Evolutionary conservation across 192 early-diverging fungal genomes (phyloP).

Genomic region (Backusella liffmaniae): DNA sequence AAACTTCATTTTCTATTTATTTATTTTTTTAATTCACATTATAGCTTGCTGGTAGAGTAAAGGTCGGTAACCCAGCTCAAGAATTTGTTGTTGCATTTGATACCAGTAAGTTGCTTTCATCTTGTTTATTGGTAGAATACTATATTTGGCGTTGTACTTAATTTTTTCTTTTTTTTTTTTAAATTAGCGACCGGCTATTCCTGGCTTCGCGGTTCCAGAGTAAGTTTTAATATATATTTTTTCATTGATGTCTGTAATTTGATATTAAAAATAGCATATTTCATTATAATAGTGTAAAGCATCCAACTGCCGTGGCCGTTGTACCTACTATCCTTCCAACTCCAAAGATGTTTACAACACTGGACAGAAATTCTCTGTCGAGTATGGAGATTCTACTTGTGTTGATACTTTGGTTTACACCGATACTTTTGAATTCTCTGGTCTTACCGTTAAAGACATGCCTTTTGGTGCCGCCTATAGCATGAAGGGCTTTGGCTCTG

Average conservation of each 20-base stretch:
- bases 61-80: conserved; percentile 85
- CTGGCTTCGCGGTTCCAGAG: conserved; percentile 37
- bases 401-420: conserved; percentile 34
- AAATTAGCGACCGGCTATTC: conserved; percentile 32
- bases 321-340: conserved; percentile 33
- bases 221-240: conserved; percentile 1
- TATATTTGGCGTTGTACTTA: conserved; percentile 16
- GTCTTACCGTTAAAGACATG: conserved; percentile 29
- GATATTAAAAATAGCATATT: neutral
- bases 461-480: conserved; percentile 37
- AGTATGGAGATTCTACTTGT: conserved; percentile 26
- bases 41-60: conserved; percentile 85
- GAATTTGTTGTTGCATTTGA: conserved; percentile 92
- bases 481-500: conserved; percentile 32
- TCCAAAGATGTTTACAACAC: conserved; percentile 17
- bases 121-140: neutral
- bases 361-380: conserved; percentile 32
- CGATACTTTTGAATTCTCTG: conserved; percentile 31
- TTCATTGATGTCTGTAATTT: neutral
- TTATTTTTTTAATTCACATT: neutral
- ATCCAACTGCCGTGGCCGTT: conserved; percentile 34
- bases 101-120: conserved; percentile 46
- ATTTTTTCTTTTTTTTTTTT: conserved; percentile 1
- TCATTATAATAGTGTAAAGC: conserved; percentile 24
- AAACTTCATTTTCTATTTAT: neutral